Conservation (phyloP, 495 filamentous ascomycete genomes). For the Cetradonia linearis region DNA sequence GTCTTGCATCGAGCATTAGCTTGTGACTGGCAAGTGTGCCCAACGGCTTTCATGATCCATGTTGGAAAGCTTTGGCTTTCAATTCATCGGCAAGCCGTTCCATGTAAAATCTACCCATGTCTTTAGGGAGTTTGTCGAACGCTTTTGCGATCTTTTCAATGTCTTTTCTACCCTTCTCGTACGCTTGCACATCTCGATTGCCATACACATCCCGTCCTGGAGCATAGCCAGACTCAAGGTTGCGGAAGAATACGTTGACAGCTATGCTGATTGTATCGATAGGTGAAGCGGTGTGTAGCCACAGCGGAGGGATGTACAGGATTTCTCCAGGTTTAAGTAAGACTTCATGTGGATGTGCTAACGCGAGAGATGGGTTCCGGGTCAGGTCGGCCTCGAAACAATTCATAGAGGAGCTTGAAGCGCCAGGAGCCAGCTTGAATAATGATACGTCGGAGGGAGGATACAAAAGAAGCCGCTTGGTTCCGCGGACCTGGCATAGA, state of each 20-base stretch:
- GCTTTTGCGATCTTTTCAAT: conserved; percentile 54
- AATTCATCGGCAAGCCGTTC: conserved; percentile 65
- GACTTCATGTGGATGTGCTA: conserved; percentile 58
- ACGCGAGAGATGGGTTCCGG: conserved; percentile 35
- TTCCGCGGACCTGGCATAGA: conserved; percentile 66
- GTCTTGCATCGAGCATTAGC: not conserved
- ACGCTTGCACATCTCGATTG: conserved; percentile 74
- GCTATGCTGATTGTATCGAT: conserved; percentile 55
- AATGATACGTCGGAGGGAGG: conserved; percentile 63
- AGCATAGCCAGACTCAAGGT: conserved; percentile 58
- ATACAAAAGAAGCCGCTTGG: conserved; percentile 64
- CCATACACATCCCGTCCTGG: conserved; percentile 76
- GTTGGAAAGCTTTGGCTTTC: conserved; percentile 26
- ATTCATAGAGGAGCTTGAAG: conserved; percentile 67
- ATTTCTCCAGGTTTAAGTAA: conserved; percentile 59
- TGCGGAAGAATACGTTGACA: conserved; percentile 79
- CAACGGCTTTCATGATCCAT: not conserved
- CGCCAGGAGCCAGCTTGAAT: conserved; percentile 61
- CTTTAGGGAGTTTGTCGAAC: conserved; percentile 56
- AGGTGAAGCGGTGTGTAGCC: conserved; percentile 66
- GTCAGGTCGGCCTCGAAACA: conserved; percentile 44
- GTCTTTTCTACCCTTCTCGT: conserved; percentile 69
- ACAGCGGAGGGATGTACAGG: conserved; percentile 70
- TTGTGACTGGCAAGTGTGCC: not conserved
- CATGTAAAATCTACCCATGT: conserved; percentile 65